Base-by-base conservation (phyloP, 768 basidiomycete species). In the Solioccasus polychromus region DNA sequence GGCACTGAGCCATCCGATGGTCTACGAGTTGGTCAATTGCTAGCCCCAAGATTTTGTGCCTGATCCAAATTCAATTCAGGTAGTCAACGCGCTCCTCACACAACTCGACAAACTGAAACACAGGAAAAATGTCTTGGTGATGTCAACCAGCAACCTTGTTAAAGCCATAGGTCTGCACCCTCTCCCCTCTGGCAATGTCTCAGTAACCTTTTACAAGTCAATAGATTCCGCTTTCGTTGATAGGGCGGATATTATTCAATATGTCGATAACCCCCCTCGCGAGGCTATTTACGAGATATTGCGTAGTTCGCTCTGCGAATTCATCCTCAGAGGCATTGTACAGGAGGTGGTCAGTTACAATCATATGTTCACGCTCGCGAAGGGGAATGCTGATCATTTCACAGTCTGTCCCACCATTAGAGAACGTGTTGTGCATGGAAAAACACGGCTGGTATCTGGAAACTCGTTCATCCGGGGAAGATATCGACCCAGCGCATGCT, bases 1-100 rank as follows among this genome's bases (percentile, higher is more conserved):
- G 95, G 95, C 3, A 94, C 88, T 17, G 96, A 99, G 63, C 96
- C 96, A 3, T 88, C 88, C 3, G 96, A 99, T 62, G 94, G 93
- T 11, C 65, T 99, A 24, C 73, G 95, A 42, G 94, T 92, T 58
- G 39, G 81, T 48, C 19, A n/a, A 11, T n/a, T 26, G 5, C 35
- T 18, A 17, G 34, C 18, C 6, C 17, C 19, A 4, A 28, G 31
- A 31, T 19, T 23, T 39, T 6, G 32, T n/a, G 12, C 20, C 5
- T 45, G 17, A 47, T 20, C 18, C 26, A 19, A n/a, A 40, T 19
- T 38, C n/a, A 23, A 45, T 38, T 7, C 59, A 97, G 93, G 95
- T 98, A 15, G 96, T 99, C 35, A 98, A 98, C 63, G 96, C 96
- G 0, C 79, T 99, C 3, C 74, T 99, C 8, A 98, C 96, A 1